Percentiles rank a stretch among this genome's conserved stretches.
Evolutionary conservation across 2,329 filamentous ascomycete genomes (phyloP).

Genomic region (Cytospora mali): DNA sequence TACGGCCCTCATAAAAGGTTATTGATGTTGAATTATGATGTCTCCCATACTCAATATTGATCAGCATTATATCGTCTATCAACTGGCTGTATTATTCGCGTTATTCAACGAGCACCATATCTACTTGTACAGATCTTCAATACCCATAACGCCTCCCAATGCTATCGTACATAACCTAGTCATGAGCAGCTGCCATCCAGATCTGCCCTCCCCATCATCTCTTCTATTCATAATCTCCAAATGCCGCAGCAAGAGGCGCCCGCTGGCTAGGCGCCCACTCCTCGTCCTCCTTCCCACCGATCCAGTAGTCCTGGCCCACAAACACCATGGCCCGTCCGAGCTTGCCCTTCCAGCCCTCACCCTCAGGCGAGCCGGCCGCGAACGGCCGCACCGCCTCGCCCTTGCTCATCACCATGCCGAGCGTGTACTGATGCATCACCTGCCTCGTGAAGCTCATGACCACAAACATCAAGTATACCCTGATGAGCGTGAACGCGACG

Average conservation of each 20-base stretch:
- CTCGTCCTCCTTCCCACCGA: constrained; percentile 62
- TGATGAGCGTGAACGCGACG: constrained; percentile 69
- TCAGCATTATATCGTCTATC: neutral
- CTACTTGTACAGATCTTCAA: constrained; percentile 1
- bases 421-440: constrained; percentile 71
- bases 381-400: constrained; percentile 56
- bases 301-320: constrained; percentile 77
- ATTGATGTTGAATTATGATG: neutral
- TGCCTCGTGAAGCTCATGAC: constrained; percentile 81
- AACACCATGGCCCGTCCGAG: constrained; percentile 79
- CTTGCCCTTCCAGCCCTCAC: constrained; percentile 77
- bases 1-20: no score
- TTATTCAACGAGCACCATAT: neutral
- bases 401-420: constrained; percentile 37
- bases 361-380: constrained; percentile 67
- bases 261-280: constrained; percentile 67
- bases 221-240: constrained; percentile 9
- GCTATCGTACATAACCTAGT: constrained; percentile 16
- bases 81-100: neutral
- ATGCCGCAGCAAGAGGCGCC: constrained; percentile 8
- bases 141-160: constrained; percentile 3
- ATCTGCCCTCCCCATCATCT: neutral
- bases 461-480: constrained; percentile 82
- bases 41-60: neutral
- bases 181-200: neutral